These are phyloP conservation scores for Xerocomellus intermedius DNA, from an alignment of 768 basidiomycete species.

Conservation along the genomic window DNA sequence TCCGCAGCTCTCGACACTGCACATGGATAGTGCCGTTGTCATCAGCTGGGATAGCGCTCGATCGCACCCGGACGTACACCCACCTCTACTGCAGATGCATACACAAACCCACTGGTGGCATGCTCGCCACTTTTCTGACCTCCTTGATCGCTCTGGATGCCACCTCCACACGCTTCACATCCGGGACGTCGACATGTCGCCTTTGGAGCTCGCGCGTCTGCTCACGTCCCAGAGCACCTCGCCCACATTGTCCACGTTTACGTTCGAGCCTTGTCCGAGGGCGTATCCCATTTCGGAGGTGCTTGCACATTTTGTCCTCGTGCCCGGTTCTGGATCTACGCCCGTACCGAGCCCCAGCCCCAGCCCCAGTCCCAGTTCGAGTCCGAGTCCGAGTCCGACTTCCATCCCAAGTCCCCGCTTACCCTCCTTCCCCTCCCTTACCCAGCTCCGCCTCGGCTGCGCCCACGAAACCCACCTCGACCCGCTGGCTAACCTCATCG, in stretches of 20 bases:
- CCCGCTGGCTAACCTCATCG: constrained; percentile 17
- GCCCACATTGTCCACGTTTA: constrained; percentile 18
- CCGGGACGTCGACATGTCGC: constrained; percentile 24
- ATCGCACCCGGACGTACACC: constrained; percentile 14
- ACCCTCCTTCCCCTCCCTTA: constrained; percentile 14
- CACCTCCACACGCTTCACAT: constrained; percentile 20
- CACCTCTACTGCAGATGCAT: background rate
- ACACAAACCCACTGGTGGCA: constrained; percentile 21
- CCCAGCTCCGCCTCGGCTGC: constrained; percentile 21
- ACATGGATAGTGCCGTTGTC: constrained; percentile 24
- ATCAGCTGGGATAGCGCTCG: constrained; percentile 11
- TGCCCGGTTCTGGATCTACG: background rate
- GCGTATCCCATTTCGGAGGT: constrained; percentile 16
- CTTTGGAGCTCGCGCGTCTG: constrained; percentile 16
- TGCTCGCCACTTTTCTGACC: constrained; percentile 19
- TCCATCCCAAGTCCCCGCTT: background rate
- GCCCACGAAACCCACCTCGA: constrained; percentile 21
- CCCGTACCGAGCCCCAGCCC: background rate
- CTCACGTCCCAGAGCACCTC: constrained; percentile 18
- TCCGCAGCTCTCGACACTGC: constrained; percentile 20
- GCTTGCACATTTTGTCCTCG: constrained; percentile 11
- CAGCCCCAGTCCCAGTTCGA: background rate
- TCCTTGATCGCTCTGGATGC: constrained; percentile 22
- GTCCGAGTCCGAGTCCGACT: background rate
- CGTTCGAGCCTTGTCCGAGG: constrained; percentile 25